These are phyloP conservation scores for Magnolia officinalis DNA, from an alignment of 164 flowering plant species.

Conservation along the genomic window DNA sequence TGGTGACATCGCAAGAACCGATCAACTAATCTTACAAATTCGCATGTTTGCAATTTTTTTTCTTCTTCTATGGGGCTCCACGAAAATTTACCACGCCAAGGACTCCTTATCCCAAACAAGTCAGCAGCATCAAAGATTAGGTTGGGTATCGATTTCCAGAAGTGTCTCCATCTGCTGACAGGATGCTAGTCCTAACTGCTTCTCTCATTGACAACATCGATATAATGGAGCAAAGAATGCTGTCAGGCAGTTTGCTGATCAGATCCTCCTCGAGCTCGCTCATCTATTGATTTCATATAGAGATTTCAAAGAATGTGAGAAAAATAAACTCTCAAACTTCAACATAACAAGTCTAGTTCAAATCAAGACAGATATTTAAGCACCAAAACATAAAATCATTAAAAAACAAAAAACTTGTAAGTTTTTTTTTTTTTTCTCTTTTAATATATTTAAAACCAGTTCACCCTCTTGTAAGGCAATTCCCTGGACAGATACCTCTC, in stretches of 20 bases:
- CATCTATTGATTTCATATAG: not conserved
- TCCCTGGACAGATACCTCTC: too few species aligned
- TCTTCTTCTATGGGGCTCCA: too few species aligned
- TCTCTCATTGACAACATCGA: not conserved
- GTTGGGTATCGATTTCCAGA: slow-evolving; percentile 1
- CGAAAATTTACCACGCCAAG: not conserved
- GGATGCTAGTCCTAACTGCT: slow-evolving; percentile 2
- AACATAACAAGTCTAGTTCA: too few species aligned
- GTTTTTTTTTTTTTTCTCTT: too few species aligned
- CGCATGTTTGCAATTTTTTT: too few species aligned
- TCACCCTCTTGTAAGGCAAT: too few species aligned
- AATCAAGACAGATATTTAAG: too few species aligned
- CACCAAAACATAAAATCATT: too few species aligned
- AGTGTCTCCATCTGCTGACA: slow-evolving; percentile 7
- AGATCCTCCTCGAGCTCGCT: not conserved
- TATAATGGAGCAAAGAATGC: not conserved
- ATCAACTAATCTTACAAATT: not conserved
- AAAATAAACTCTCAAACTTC: too few species aligned
- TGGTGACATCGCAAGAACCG: not conserved
- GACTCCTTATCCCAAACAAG: not conserved
- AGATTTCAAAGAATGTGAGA: too few species aligned
- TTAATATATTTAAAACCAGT: too few species aligned
- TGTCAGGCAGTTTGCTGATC: slow-evolving; percentile 3
- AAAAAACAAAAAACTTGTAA: too few species aligned
- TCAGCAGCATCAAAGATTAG: not conserved